Percentiles rank a stretch among this genome's conserved stretches.
Evolutionary conservation across 1,284 basidiomycete species (phyloP).

Genomic region (Phylloboletellus chloephorus): DNA sequence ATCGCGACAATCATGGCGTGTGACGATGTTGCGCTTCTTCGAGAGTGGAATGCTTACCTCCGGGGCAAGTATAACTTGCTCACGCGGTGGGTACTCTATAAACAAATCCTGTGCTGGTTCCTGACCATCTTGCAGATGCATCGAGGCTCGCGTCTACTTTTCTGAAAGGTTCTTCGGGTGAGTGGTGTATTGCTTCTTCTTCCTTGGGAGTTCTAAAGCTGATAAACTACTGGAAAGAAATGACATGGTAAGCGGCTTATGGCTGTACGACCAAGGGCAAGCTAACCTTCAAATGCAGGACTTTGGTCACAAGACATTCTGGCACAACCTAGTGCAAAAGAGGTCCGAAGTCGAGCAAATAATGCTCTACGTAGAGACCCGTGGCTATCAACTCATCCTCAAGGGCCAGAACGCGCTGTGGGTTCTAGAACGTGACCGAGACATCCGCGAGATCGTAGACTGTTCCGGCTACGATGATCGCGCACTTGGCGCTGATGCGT

Average conservation of each 20-base stretch:
- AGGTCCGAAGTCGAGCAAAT: constrained; percentile 27
- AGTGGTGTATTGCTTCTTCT: constrained; percentile 6
- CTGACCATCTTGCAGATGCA: constrained; percentile 26
- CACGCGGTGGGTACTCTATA: constrained; percentile 22
- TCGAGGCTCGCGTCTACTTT: constrained; percentile 33
- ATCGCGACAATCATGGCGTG: constrained; percentile 23
- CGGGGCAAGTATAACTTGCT: constrained; percentile 30
- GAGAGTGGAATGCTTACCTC: constrained; percentile 29
- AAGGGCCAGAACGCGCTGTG: constrained; percentile 31
- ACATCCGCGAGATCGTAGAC: constrained; percentile 13
- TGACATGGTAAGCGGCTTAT: constrained; percentile 18
- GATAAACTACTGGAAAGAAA: constrained; percentile 11
- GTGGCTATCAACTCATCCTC: constrained; percentile 32
- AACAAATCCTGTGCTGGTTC: background rate
- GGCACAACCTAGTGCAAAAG: constrained; percentile 30
- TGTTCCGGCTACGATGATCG: constrained; percentile 25
- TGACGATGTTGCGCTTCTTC: constrained; percentile 25
- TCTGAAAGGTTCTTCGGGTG: constrained; percentile 36
- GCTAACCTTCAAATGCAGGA: constrained; percentile 22
- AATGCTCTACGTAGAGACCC: constrained; percentile 27
- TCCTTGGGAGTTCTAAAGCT: background rate
- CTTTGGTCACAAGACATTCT: constrained; percentile 34
- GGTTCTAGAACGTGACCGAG: constrained; percentile 28
- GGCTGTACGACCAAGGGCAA: too few relatives aligned
- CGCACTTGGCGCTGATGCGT: constrained; percentile 4